Conservation (phyloP, 305 asterid genomes). For the Rubia tinctorum region DNA sequence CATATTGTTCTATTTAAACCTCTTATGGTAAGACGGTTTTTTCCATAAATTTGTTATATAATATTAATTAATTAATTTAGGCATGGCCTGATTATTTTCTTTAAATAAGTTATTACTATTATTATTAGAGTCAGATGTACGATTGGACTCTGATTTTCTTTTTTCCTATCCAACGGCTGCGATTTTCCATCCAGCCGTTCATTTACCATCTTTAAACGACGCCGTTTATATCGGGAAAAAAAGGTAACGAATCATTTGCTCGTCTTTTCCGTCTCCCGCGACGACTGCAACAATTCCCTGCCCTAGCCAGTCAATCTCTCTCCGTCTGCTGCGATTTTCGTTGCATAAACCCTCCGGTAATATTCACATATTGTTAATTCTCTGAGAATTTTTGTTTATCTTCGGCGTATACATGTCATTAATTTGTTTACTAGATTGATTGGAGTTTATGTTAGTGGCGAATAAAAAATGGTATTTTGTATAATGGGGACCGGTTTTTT, state of each 20-base stretch:
- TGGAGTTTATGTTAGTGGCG: background rate
- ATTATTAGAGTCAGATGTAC: background rate
- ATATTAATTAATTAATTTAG: too few species aligned
- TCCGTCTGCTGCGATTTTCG: background rate
- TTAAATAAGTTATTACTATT: too few species aligned
- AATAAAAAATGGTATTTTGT: background rate
- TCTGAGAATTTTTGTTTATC: background rate
- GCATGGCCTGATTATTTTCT: too few species aligned
- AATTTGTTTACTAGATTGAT: background rate
- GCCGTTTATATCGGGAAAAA: background rate
- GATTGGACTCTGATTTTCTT: background rate
- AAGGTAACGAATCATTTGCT: background rate
- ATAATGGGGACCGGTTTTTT: too few species aligned
- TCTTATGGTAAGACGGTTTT: too few species aligned
- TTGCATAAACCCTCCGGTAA: background rate
- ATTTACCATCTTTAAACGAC: background rate
- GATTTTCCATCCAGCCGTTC: background rate
- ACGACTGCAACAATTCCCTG: background rate
- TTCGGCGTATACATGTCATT: background rate
- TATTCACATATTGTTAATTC: background rate
- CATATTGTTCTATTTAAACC: too few species aligned
- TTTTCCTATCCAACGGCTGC: background rate
- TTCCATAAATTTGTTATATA: too few species aligned
- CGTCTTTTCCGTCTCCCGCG: background rate
- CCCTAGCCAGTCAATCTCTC: slow-evolving; percentile 2